Evolutionary conservation across 768 basidiomycete genomes (phyloP).

Genomic region (Termitomyces sp.): DNA sequence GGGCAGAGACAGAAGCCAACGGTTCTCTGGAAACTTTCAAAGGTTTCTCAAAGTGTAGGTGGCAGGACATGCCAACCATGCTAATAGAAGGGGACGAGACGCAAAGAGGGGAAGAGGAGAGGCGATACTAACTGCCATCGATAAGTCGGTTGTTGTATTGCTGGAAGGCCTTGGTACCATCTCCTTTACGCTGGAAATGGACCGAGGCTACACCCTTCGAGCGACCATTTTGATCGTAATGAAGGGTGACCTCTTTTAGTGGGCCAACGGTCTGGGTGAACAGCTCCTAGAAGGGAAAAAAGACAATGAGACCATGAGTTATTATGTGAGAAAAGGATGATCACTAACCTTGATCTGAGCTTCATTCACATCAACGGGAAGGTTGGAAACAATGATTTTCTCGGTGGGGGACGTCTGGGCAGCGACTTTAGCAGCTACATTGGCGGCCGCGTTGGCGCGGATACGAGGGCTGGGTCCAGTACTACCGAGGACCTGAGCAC

Average conservation of each 20-base stretch:
- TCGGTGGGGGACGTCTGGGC: slow-evolving; percentile 52
- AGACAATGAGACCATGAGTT: neutral
- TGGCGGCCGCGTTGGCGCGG: slow-evolving; percentile 46
- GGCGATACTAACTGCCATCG: slow-evolving; percentile 99
- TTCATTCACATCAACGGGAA: slow-evolving; percentile 92
- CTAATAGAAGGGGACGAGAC: slow-evolving; percentile 33
- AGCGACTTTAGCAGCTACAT: slow-evolving; percentile 30
- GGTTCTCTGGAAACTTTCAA: slow-evolving; percentile 34
- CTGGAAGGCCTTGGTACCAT: slow-evolving; percentile 87
- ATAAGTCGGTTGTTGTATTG: slow-evolving; percentile 98
- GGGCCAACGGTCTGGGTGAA: slow-evolving; percentile 90
- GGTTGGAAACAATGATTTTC: slow-evolving; percentile 95
- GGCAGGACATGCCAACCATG: slow-evolving; percentile 20
- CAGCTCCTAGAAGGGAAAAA: slow-evolving; percentile 63
- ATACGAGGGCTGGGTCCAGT: slow-evolving; percentile 42
- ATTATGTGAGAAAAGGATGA: neutral
- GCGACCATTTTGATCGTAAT: slow-evolving; percentile 80
- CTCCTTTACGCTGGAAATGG: slow-evolving; percentile 80
- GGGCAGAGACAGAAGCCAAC: slow-evolving; percentile 43
- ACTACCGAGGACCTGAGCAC: slow-evolving; percentile 60
- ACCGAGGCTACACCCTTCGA: slow-evolving; percentile 91
- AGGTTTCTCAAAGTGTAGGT: slow-evolving; percentile 28
- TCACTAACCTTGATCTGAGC: slow-evolving; percentile 81
- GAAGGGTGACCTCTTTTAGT: slow-evolving; percentile 77
- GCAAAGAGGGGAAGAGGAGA: slow-evolving; percentile 40